Evolutionary conservation across 2,329 filamentous ascomycete species (phyloP).

Genomic region (Ceratocystis harringtonii): DNA sequence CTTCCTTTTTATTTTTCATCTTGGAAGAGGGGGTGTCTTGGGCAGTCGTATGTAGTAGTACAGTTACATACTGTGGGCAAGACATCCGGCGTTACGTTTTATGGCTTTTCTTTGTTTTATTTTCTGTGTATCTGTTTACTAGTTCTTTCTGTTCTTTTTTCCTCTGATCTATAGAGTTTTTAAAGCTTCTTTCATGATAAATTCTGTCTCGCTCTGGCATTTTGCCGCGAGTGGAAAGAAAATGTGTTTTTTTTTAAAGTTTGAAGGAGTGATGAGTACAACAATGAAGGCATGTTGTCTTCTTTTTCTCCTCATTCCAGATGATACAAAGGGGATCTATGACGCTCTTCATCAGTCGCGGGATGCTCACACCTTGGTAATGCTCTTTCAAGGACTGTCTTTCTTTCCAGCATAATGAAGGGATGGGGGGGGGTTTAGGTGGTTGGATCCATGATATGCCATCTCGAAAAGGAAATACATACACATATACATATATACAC

Average conservation of each 20-base stretch:
- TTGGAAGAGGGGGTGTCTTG: slow-evolving; percentile 6
- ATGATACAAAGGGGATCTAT: too few relatives aligned
- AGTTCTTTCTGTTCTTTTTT: neutral
- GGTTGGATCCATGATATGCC: too few relatives aligned
- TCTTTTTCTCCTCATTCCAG: too few relatives aligned
- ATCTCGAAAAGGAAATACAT: too few relatives aligned
- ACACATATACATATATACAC: too few relatives aligned
- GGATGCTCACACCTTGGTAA: too few relatives aligned
- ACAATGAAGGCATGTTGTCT: too few relatives aligned
- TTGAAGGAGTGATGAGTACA: too few relatives aligned
- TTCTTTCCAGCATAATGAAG: too few relatives aligned
- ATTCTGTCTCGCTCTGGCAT: neutral
- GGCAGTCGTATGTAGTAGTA: slow-evolving; percentile 4
- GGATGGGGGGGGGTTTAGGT: too few relatives aligned
- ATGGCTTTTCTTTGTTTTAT: slow-evolving; percentile 6
- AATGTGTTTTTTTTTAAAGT: neutral
- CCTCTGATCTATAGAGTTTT: slow-evolving; percentile 5
- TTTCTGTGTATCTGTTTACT: neutral
- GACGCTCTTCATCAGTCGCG: too few relatives aligned
- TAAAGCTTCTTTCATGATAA: slow-evolving; percentile 4
- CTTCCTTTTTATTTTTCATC: neutral
- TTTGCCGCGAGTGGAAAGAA: neutral
- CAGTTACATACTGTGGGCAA: slow-evolving; percentile 3
- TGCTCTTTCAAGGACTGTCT: too few relatives aligned
- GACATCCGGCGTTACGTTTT: slow-evolving; percentile 12